Evolutionary conservation across 2,329 filamentous ascomycete species (phyloP), one percentile per base, ranked within the genome.

Genomic region (Sporothrix variecibatus): DNA sequence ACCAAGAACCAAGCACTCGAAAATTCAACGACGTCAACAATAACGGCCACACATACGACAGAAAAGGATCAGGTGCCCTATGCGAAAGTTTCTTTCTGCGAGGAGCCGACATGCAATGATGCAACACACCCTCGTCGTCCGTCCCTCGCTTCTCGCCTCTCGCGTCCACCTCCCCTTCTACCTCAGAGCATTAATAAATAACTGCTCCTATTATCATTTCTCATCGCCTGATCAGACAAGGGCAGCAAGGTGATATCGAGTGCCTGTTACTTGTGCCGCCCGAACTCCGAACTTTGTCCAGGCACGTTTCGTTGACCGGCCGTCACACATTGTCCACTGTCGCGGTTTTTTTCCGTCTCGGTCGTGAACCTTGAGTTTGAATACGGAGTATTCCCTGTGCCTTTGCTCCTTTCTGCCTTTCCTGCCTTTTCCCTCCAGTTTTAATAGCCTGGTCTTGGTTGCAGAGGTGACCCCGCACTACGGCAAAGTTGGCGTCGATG

Each of bases 391-490:
- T 28, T 38, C 58, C 26, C 4, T 62, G 12, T 62, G 9, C 28
- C 6, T 62, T 38, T 60, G 26, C 15, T 34, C 15, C 38, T 12
- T 15, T 40, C 26, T 64, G 34, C n/a, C 12, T 0, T 20, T 26
- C n/a, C n/a, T 60, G n/a, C n/a, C 11, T 60, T 20, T 60, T 60
- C 23, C 23, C 28, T 60, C 9, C 8, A 15, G 46, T 51, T 38
- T 40, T 23, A 15, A 17, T 20, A 20, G 17, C 34, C 31, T 23
- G 38, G 60, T 64, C 60, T 43, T 64, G 31, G 58, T 17, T 64
- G 58, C 58, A 67, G 38, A 46, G 9, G 38, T 28, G 38, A 67
- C 62, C 62, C 62, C 62, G 40, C 62, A 46, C 62, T 67, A 46
- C 6, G 60, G 58, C 3, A 64, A 12, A 40, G 31, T 38, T 64